phyloP scores from a whole-genome alignment of 257 asterid genomes.

The Capsicum baccatum region DNA sequence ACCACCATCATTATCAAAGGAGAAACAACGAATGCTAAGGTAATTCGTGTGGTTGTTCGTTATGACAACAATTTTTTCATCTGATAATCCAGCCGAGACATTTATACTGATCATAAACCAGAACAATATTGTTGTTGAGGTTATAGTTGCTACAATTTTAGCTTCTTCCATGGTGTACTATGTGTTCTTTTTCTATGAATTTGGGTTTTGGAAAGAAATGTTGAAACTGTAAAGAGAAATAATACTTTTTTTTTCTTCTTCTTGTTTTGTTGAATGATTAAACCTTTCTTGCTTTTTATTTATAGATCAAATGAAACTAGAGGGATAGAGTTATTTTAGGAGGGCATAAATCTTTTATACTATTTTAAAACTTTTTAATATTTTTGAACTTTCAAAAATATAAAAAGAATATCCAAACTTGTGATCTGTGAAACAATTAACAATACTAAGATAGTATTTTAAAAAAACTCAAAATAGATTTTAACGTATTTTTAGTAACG shows the following conservation, averaged over 20 bases:
- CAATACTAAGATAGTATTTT: no score
- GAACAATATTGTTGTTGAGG: background rate
- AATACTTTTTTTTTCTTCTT: no score
- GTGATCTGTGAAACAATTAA: no score
- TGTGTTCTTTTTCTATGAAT: background rate
- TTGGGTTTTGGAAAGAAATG: background rate
- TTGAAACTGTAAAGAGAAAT: background rate
- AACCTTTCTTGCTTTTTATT: background rate
- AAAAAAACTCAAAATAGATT: background rate
- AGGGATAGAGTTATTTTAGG: background rate
- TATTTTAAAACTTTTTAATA: background rate
- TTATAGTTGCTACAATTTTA: background rate
- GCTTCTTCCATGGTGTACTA: background rate
- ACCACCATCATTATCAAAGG: conserved; percentile 42
- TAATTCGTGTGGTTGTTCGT: conserved; percentile 70
- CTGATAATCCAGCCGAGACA: background rate
- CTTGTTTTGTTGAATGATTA: background rate
- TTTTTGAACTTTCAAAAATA: no score
- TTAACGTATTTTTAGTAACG: no score
- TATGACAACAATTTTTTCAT: conserved; percentile 33
- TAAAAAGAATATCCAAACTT: background rate
- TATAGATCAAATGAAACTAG: background rate
- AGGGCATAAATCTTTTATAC: background rate
- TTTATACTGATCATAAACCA: background rate
- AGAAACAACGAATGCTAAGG: conserved; percentile 64